Evolutionary conservation across 257 asterid species (phyloP).

Genomic region (Petunia secreta): DNA sequence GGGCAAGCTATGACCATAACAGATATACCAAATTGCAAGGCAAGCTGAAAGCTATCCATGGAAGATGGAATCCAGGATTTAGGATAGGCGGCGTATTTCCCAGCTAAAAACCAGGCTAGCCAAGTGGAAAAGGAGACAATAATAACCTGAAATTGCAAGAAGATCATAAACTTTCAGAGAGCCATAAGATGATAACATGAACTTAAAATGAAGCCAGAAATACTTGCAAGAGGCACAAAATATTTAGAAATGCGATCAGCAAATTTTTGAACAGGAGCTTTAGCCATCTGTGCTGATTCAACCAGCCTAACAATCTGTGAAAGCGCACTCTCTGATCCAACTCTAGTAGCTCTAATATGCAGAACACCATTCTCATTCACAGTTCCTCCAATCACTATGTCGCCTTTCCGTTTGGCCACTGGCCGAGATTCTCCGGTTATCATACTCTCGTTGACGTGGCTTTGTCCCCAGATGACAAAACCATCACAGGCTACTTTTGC

Average conservation of each 20-base stretch:
- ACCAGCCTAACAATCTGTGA: constrained; percentile 63
- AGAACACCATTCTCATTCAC: constrained; percentile 66
- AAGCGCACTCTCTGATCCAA: constrained; percentile 76
- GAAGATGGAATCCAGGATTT: constrained; percentile 47
- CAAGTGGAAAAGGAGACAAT: constrained; percentile 44
- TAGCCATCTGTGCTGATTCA: constrained; percentile 67
- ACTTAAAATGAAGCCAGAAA: not conserved
- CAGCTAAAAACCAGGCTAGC: constrained; percentile 50
- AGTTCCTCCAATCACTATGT: constrained; percentile 75
- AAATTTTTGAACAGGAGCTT: constrained; percentile 64
- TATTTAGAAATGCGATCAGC: constrained; percentile 55
- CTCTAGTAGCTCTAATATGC: constrained; percentile 61
- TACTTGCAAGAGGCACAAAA: constrained; percentile 55
- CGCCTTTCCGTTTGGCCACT: constrained; percentile 60
- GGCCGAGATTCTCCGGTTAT: constrained; percentile 72
- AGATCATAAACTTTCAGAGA: not conserved
- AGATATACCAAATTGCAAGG: constrained; percentile 51
- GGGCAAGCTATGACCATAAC: constrained; percentile 61
- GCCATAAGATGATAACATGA: not conserved
- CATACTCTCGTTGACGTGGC: constrained; percentile 54
- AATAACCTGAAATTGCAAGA: constrained; percentile 39
- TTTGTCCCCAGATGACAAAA: constrained; percentile 58
- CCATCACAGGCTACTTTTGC: constrained; percentile 82
- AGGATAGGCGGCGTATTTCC: constrained; percentile 37
- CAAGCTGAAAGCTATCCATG: constrained; percentile 46